Percentiles rank a stretch among this genome's conserved stretches.
These are phyloP conservation scores for Hibiscus trionum DNA, from an alignment of 345 rosid species.

Conservation along the genomic window DNA sequence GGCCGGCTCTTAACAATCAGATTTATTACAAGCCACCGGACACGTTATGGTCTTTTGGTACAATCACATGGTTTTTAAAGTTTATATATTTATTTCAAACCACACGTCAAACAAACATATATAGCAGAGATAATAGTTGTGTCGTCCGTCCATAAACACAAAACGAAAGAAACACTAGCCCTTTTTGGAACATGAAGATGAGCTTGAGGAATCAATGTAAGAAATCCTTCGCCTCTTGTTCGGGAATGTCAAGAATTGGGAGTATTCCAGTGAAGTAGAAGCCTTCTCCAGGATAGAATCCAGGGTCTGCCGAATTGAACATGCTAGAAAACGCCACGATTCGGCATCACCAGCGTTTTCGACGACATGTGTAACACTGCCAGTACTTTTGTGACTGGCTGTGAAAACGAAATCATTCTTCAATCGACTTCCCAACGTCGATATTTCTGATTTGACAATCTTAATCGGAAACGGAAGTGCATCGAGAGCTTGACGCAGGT, in stretches of 20 bases:
- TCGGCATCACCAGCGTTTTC: constrained; percentile 8
- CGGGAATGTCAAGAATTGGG: constrained; percentile 26
- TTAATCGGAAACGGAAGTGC: constrained; percentile 27
- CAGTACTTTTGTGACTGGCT: background rate
- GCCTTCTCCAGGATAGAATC: constrained; percentile 39
- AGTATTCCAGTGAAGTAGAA: constrained; percentile 28
- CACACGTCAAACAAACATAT: background rate
- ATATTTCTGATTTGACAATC: constrained; percentile 36
- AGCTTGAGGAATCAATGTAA: constrained; percentile 34
- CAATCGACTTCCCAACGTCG: constrained; percentile 43
- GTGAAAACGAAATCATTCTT: constrained; percentile 36
- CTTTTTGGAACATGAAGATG: constrained; percentile 26
- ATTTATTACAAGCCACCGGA: too few relatives aligned
- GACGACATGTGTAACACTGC: too few relatives aligned
- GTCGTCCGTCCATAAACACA: too few relatives aligned
- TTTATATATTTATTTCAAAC: background rate
- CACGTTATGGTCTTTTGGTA: too few relatives aligned
- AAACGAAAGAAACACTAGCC: background rate
- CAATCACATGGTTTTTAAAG: too few relatives aligned
- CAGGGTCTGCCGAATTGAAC: constrained; percentile 26
- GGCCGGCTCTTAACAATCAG: too few relatives aligned
- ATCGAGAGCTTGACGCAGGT: constrained; percentile 39
- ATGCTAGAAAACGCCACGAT: constrained; percentile 12
- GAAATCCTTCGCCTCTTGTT: constrained; percentile 41
- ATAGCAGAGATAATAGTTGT: too few relatives aligned